A percentile compares a stretch with the other conserved stretches of the same genome.
These are phyloP conservation scores for Penicillium sp. DNA, from an alignment of 2,329 filamentous ascomycete species.

Conservation along the genomic window DNA sequence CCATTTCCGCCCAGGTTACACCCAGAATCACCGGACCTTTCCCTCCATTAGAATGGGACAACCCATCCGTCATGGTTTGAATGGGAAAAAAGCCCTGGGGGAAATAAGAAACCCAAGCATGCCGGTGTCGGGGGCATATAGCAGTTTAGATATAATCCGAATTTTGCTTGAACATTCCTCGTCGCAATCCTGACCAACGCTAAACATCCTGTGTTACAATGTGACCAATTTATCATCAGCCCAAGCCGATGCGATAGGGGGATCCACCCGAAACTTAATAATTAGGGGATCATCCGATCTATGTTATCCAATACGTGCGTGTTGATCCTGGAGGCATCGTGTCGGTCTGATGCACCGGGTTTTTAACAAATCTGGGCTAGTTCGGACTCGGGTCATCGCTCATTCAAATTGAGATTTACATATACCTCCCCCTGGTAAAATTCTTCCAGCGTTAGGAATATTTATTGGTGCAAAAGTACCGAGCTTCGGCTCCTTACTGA, in stretches of 20 bases:
- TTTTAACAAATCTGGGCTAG: background rate
- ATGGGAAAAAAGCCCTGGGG: no score
- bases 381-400: background rate
- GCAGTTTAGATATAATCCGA: background rate
- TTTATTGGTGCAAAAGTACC: background rate
- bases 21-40: slow-evolving; percentile 17
- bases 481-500: background rate
- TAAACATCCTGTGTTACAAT: background rate
- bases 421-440: background rate
- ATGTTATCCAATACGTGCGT: background rate
- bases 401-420: background rate
- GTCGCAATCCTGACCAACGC: background rate
- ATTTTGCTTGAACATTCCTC: background rate
- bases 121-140: background rate
- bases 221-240: background rate
- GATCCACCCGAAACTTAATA: background rate
- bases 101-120: background rate
- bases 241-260: background rate
- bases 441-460: background rate
- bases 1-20: slow-evolving; percentile 20
- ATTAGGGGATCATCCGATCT: background rate
- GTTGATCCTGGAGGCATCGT: background rate
- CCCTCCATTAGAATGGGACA: slow-evolving; percentile 6
- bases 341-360: no score
- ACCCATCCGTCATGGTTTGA: slow-evolving; percentile 3